phyloP scores from a whole-genome alignment of 495 filamentous ascomycete genomes.

The Xylaria scruposa region DNA sequence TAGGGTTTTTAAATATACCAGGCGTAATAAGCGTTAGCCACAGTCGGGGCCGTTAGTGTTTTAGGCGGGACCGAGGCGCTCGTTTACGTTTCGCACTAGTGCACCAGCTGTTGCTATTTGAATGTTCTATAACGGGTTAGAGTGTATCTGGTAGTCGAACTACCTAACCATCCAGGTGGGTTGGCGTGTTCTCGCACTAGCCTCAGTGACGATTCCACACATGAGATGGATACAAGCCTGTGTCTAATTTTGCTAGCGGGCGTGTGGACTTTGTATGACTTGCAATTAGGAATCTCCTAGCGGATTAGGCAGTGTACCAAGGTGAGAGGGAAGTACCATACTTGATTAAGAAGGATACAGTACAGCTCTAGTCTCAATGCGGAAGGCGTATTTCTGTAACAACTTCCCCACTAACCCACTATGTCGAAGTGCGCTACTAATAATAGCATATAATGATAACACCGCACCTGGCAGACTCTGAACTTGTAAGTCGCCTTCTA shows the following conservation, averaged over 20 bases:
- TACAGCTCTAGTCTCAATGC: slow-evolving; percentile 1
- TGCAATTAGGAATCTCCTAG: background rate
- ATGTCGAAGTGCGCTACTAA: background rate
- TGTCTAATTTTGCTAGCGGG: slow-evolving; percentile 1
- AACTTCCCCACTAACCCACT: background rate
- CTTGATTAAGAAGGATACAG: slow-evolving; percentile 22
- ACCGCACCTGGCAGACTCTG: background rate
- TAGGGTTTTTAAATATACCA: background rate
- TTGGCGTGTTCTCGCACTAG: background rate
- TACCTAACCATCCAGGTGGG: slow-evolving; percentile 6
- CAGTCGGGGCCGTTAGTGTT: background rate
- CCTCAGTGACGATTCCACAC: slow-evolving; percentile 6
- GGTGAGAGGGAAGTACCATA: slow-evolving; percentile 17
- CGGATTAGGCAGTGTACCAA: background rate
- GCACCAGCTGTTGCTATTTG: background rate
- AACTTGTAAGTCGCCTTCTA: background rate
- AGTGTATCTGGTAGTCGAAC: slow-evolving; percentile 7
- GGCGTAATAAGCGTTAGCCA: slow-evolving; percentile 1
- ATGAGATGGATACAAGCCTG: background rate
- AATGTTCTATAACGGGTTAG: slow-evolving; percentile 7
- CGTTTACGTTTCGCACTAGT: slow-evolving; percentile 7
- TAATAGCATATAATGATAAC: slow-evolving; percentile 18
- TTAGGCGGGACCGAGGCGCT: slow-evolving; percentile 18
- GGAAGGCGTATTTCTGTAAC: slow-evolving; percentile 10
- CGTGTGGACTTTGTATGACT: slow-evolving; percentile 3